Conservation (phyloP, 2,329 filamentous ascomycete species). For the Lecanicillium sp. region DNA sequence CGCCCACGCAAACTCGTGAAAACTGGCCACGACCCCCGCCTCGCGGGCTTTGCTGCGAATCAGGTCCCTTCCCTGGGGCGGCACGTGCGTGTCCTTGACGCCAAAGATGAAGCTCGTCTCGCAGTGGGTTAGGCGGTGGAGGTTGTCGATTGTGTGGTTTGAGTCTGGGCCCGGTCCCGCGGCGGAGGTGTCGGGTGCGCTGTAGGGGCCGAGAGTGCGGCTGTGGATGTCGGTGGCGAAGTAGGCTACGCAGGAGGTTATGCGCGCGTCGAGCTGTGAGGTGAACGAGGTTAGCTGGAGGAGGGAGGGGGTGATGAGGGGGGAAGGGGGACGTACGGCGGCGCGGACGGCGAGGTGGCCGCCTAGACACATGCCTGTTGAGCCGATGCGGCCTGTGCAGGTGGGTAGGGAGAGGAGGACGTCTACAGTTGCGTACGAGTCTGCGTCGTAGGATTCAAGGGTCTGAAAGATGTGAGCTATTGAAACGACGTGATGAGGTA, state of each 20-base stretch:
- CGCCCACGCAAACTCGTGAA: conserved; percentile 87
- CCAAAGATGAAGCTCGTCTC: conserved; percentile 89
- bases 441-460: conserved; percentile 78
- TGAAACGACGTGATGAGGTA: not conserved
- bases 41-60: conserved; percentile 78
- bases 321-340: conserved; percentile 30
- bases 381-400: conserved; percentile 73
- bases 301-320: not conserved
- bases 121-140: conserved; percentile 60
- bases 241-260: conserved; percentile 74
- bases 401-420: conserved; percentile 63
- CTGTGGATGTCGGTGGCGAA: conserved; percentile 90
- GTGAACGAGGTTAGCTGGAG: conserved; percentile 1
- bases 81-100: conserved; percentile 84
- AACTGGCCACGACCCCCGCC: conserved; percentile 65
- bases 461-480: conserved; percentile 41
- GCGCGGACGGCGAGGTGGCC: conserved; percentile 69
- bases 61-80: conserved; percentile 71
- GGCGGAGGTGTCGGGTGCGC: conserved; percentile 37
- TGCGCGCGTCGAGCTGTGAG: conserved; percentile 59
- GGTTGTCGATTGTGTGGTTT: conserved; percentile 43
- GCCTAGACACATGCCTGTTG: conserved; percentile 87
- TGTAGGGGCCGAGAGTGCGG: conserved; percentile 56
- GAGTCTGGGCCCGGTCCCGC: conserved; percentile 27
- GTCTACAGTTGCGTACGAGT: conserved; percentile 61